Percentiles rank a stretch among this genome's conserved stretches.
Conservation (phyloP, 2,329 filamentous ascomycete genomes). For the Hypocreales sp. region DNA sequence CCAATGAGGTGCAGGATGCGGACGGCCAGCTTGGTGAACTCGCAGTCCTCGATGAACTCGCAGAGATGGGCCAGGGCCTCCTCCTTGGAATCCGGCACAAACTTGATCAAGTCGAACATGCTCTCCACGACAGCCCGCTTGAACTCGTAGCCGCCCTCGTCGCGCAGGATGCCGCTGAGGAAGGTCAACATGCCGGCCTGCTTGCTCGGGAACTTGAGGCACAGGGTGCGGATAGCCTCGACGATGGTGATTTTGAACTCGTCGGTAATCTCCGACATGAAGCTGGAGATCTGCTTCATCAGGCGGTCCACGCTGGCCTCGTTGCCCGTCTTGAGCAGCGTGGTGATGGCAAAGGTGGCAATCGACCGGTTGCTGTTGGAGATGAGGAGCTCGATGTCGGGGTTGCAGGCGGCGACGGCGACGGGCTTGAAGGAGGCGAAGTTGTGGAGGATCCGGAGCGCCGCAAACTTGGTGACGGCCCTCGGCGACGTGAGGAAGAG, state of each 20-base stretch:
- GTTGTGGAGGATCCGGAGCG: slow-evolving; percentile 88
- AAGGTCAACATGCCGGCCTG: slow-evolving; percentile 96
- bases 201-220: slow-evolving; percentile 95
- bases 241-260: slow-evolving; percentile 99
- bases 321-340: slow-evolving; percentile 93
- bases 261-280: slow-evolving; percentile 98
- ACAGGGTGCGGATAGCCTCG: slow-evolving; percentile 90
- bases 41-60: slow-evolving; percentile 98
- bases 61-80: slow-evolving; percentile 85
- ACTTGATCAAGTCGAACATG: slow-evolving; percentile 99
- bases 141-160: slow-evolving; percentile 97
- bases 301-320: slow-evolving; percentile 91
- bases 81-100: slow-evolving; percentile 76
- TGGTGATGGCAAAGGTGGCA: slow-evolving; percentile 96
- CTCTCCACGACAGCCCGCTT: slow-evolving; percentile 96
- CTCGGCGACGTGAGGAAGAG: slow-evolving; percentile 92
- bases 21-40: slow-evolving; percentile 95
- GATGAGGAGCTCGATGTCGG: slow-evolving; percentile 91
- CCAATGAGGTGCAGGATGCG: slow-evolving; percentile 89
- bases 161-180: slow-evolving; percentile 87
- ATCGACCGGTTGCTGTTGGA: slow-evolving; percentile 96
- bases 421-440: slow-evolving; percentile 94
- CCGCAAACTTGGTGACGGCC: slow-evolving; percentile 93
- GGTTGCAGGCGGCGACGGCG: slow-evolving; percentile 85
- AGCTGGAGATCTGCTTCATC: slow-evolving; percentile 96